Conservation (phyloP, 208 protist genomes). For the Trypanosoma mega region DNA sequence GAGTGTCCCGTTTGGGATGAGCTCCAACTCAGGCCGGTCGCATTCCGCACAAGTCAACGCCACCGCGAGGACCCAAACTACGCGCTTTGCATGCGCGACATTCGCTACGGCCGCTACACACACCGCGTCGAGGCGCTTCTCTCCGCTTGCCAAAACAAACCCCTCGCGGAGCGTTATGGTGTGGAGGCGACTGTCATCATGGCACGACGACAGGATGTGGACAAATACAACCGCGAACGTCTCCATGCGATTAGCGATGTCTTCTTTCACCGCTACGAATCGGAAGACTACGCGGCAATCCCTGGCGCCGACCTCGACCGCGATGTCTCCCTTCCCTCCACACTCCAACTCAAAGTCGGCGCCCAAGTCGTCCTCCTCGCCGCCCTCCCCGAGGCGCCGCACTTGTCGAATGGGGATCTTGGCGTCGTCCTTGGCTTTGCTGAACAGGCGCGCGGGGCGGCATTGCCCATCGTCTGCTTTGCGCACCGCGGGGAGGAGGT, state of each 20-base stretch:
- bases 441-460: slow-evolving; percentile 14
- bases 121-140: slow-evolving; percentile 46
- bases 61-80: slow-evolving; percentile 41
- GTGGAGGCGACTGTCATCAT: slow-evolving; percentile 57
- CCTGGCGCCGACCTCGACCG: slow-evolving; percentile 55
- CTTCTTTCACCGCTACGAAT: slow-evolving; percentile 55
- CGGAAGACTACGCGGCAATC: slow-evolving; percentile 69
- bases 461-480: slow-evolving; percentile 44
- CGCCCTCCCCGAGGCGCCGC: slow-evolving; percentile 33
- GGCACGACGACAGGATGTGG: slow-evolving; percentile 45
- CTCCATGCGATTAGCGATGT: slow-evolving; percentile 42
- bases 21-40: slow-evolving; percentile 33
- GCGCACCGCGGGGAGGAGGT: slow-evolving; percentile 28
- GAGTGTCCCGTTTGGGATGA: slow-evolving; percentile 39
- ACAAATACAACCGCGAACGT: slow-evolving; percentile 43
- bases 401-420: slow-evolving; percentile 40
- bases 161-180: slow-evolving; percentile 29
- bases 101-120: slow-evolving; percentile 60
- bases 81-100: slow-evolving; percentile 41
- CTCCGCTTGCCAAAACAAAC: slow-evolving; percentile 31
- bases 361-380: slow-evolving; percentile 77
- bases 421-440: slow-evolving; percentile 32
- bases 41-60: slow-evolving; percentile 45
- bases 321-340: slow-evolving; percentile 49
- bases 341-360: slow-evolving; percentile 58